phyloP scores from a whole-genome alignment of 192 early-diverging fungal species.

The Coemansia sp. region DNA sequence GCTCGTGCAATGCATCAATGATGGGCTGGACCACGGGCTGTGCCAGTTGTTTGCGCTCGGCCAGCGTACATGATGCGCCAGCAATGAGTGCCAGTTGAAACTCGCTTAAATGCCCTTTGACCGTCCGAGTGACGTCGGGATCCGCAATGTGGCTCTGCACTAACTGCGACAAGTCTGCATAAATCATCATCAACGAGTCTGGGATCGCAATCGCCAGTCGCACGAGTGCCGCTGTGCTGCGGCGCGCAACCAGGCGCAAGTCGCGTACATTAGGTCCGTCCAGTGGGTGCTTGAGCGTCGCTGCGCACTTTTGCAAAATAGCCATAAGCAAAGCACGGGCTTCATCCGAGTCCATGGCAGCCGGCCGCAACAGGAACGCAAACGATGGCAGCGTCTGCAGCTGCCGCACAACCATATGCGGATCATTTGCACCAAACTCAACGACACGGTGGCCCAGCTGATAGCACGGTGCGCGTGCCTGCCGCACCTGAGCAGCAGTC shows the following conservation, averaged over 20 bases:
- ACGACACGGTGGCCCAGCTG: slow-evolving; percentile 28
- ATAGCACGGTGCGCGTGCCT: slow-evolving; percentile 31
- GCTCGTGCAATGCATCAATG: slow-evolving; percentile 21
- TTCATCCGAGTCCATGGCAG: slow-evolving; percentile 10
- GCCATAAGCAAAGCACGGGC: slow-evolving; percentile 33
- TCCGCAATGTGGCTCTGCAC: slow-evolving; percentile 30
- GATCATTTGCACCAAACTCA: neutral
- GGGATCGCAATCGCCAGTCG: slow-evolving; percentile 35
- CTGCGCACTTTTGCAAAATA: slow-evolving; percentile 32
- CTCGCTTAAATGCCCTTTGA: slow-evolving; percentile 43
- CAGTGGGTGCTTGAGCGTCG: slow-evolving; percentile 4
- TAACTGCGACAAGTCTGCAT: slow-evolving; percentile 36
- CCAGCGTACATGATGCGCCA: slow-evolving; percentile 26
- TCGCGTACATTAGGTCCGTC: slow-evolving; percentile 8
- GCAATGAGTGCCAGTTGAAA: slow-evolving; percentile 44
- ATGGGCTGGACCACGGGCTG: slow-evolving; percentile 38
- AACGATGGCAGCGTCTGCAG: slow-evolving; percentile 47
- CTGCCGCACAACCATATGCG: slow-evolving; percentile 14
- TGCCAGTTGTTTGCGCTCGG: slow-evolving; percentile 36
- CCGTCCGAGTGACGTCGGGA: slow-evolving; percentile 9
- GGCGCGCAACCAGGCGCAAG: slow-evolving; percentile 21
- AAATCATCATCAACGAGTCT: slow-evolving; percentile 45
- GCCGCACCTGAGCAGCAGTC: neutral
- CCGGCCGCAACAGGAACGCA: slow-evolving; percentile 43
- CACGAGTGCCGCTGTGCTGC: slow-evolving; percentile 42